These are phyloP conservation scores for Auriscalpium orientale DNA, from an alignment of 768 basidiomycete species.

Conservation along the genomic window DNA sequence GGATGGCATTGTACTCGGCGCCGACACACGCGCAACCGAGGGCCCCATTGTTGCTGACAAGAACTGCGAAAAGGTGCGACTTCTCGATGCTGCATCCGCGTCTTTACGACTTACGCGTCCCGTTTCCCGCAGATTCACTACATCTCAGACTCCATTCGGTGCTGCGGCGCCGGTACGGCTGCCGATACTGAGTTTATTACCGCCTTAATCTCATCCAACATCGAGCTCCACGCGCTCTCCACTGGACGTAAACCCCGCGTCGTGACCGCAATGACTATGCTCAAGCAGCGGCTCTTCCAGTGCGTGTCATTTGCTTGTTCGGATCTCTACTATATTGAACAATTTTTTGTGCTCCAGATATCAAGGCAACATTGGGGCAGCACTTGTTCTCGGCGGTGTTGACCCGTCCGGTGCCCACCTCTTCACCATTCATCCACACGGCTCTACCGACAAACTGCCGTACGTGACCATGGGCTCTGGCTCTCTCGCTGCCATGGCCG, in stretches of 20 bases:
- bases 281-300: slow-evolving; percentile 93
- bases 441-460: slow-evolving; percentile 96
- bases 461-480: slow-evolving; percentile 99
- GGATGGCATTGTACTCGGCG: slow-evolving; percentile 90
- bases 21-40: slow-evolving; percentile 93
- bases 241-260: slow-evolving; percentile 90
- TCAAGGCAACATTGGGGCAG: slow-evolving; percentile 91
- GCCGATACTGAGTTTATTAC: slow-evolving; percentile 96
- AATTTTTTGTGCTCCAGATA: slow-evolving; percentile 41
- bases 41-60: slow-evolving; percentile 96
- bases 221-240: slow-evolving; percentile 86
- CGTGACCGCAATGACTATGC: slow-evolving; percentile 98
- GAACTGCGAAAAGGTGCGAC: slow-evolving; percentile 94
- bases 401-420: slow-evolving; percentile 90
- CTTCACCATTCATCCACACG: slow-evolving; percentile 94
- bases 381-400: slow-evolving; percentile 95
- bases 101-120: background rate
- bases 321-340: background rate
- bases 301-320: slow-evolving; percentile 24
- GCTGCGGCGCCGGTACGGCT: slow-evolving; percentile 98
- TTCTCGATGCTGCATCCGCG: slow-evolving; percentile 6
- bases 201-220: slow-evolving; percentile 91
- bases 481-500: slow-evolving; percentile 94
- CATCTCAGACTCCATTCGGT: slow-evolving; percentile 90
- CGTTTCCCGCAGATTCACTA: slow-evolving; percentile 74